phyloP scores from a whole-genome alignment of 2,329 filamentous ascomycete genomes.

The Pseudocercospora ulei region DNA sequence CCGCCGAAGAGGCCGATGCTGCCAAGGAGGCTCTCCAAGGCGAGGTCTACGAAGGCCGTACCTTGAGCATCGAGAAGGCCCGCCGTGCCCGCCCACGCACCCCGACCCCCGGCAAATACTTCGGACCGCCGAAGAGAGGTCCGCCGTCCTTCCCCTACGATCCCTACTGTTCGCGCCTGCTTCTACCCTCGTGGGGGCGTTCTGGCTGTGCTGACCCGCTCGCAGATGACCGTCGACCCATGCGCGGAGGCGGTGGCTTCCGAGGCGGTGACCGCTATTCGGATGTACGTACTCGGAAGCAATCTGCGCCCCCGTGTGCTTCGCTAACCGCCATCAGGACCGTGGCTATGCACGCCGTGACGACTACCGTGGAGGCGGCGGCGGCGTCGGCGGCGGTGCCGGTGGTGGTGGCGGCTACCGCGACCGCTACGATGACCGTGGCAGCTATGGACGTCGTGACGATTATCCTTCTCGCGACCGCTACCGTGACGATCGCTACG shows the following conservation, averaged over 20 bases:
- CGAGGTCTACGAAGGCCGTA: slow-evolving; percentile 88
- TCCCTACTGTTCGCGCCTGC: slow-evolving; percentile 15
- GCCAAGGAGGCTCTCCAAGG: slow-evolving; percentile 94
- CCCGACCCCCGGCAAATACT: slow-evolving; percentile 97
- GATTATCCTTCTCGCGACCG: slow-evolving; percentile 44
- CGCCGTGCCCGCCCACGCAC: slow-evolving; percentile 89
- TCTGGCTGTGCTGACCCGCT: slow-evolving; percentile 21
- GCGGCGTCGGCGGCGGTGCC: slow-evolving; percentile 47
- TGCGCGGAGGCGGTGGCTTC: slow-evolving; percentile 34
- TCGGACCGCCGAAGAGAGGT: slow-evolving; percentile 82
- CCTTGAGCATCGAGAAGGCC: slow-evolving; percentile 96
- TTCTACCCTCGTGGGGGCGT: slow-evolving; percentile 14
- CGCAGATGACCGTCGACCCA: slow-evolving; percentile 40
- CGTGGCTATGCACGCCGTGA: slow-evolving; percentile 40
- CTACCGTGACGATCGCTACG: slow-evolving; percentile 35
- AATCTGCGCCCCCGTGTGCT: neutral
- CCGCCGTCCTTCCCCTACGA: slow-evolving; percentile 16
- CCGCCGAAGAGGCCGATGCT: slow-evolving; percentile 86
- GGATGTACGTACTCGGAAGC: slow-evolving; percentile 29
- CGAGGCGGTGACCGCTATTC: slow-evolving; percentile 43
- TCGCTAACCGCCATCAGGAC: slow-evolving; percentile 21
- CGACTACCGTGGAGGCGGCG: slow-evolving; percentile 44
- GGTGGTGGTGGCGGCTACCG: slow-evolving; percentile 51
- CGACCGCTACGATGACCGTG: slow-evolving; percentile 57
- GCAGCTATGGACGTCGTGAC: slow-evolving; percentile 50